Evolutionary conservation across 1,284 basidiomycete species (phyloP), one percentile per base, ranked within the genome.

Genomic region (Leucoagaricus sp.): DNA sequence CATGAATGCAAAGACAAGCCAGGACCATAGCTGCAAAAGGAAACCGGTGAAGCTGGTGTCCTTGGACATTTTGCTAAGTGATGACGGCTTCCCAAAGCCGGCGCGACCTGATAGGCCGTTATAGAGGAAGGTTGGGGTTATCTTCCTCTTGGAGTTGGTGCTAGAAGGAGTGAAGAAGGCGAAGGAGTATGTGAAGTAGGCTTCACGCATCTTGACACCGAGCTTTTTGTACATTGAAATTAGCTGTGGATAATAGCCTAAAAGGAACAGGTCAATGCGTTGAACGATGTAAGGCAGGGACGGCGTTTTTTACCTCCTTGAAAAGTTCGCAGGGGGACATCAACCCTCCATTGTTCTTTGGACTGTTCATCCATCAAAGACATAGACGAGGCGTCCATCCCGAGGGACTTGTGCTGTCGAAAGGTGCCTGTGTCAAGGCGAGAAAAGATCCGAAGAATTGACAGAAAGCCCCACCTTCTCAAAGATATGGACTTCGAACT

Each of bases 261-360:
- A 10, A 23, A 23, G 41, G 47, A 40, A 52, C 25, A 25, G 51
- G 26, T 9, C 33, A 41, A 44, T 41, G 54, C 13, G 3, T 15
- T 3, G 25, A n/a, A n/a, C n/a, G n/a, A n/a, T n/a, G n/a, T n/a
- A n/a, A n/a, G n/a, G n/a, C n/a, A n/a, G n/a, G n/a, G n/a, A n/a
- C n/a, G n/a, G n/a, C n/a, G n/a, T n/a, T n/a, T n/a, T 77, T 36
- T 54, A 84, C 86, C 86, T 73, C 86, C 86, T 76, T 91, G 88
- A 67, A 91, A 91, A 1, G 85, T 86, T 21, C 89, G 74, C 89
- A 91, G 91, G 1, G 89, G 89, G 0, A 90, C 88, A 64, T 91
- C 87, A 4, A 91, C 76, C 45, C 82, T 74, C 74, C 76, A 79
- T 59, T 75, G 73, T 25, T 69, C 59, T 36, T 65, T 65, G 13